Evolutionary conservation across 192 early-diverging fungal species (phyloP), one percentile per base, ranked within the genome.

Genomic region (Mortierella hygrophila): DNA sequence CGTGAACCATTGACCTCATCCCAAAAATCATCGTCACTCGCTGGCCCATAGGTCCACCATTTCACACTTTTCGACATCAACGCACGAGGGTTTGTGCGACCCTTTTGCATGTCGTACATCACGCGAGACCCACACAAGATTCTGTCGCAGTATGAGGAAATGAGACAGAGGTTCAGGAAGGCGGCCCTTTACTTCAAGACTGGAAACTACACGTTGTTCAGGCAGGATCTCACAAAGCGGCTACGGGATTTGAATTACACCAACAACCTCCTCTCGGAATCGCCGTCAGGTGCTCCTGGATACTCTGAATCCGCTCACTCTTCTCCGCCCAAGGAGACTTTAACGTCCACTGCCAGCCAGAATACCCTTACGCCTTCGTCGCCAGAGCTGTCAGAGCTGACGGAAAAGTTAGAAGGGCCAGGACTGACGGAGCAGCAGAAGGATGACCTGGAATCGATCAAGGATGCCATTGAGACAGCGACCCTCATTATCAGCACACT

Each of bases 31-130:
- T 11, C 9, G 42, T 78, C 60, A 26, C 26, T 32, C 60, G 26
- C 26, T 60, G 55, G 13, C 55, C 23, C 20, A 37, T 87, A 92
- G 91, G 88, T 89, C 4, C 91, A 92, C 40, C 89, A 92, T 46
- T 81, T 92, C 41, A 92, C 91, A 0, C 71, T 92, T 18, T 92
- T 92, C 77, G 91, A 92, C 68, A 92, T 92, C 68, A 88, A 89
- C 54, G 91, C 91, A 20, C 75, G 91, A 63, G 91, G 91, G 32
- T 92, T 89, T 75, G 91, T 92, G 16, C 83, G 90, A 44, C 91
- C 91, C 0, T 90, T 92, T 10, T 82, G 88, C 10, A 73, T 92
- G 46, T 90, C 91, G 1, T 92, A 90, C 75, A 82, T 92, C 44
- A 89, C 89, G 8, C 65, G 88, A 40, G 91, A 92, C 68, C 83